Base-by-base conservation (phyloP, 768 basidiomycete species). In the Ramaria rubella region DNA sequence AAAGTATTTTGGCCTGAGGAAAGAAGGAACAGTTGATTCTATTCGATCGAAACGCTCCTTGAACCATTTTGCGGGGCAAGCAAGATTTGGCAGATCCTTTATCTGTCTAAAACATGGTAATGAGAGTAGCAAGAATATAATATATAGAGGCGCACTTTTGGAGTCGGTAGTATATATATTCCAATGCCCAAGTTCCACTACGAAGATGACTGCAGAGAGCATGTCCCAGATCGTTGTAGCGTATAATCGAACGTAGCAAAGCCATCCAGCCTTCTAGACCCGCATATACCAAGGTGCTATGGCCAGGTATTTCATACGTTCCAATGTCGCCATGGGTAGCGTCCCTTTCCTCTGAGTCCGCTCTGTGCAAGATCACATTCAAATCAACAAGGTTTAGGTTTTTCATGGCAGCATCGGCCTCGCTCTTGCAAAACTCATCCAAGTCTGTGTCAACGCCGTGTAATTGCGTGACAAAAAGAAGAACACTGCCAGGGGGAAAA, bases 191-290 rank as follows among this genome's bases (percentile, higher is more conserved):
- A 15, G 77, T 77, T 6, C 96, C 96, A 27, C 86, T 78, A 58
- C 96, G 80, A 57, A 98, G 70, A 70, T 98, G 91, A 3, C 75
- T 85, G 63, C 92, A 95, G 4, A 99, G 75, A 1, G 92, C 80
- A 68, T 98, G 94, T 0, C 96, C 96, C 3, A 98, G 78, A 67
- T 99, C 94, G 68, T 98, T 98, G 65, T 83, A 80, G 61, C 77
- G 77, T 82, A 94, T 94, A 68, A 98, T 83, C 62, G 82, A 82
- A 36, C 82, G 78, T 54, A 98, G 73, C 0, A 85, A 85, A 62
- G 86, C 81, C 93, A 99, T 97, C 93, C 94, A 99, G 1, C 96
- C 96, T 65, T 98, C 92, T 50, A 98, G 69, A 17, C 96, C 96
- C 64, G 94, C 97, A 70, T 97, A 99, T 11, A 81, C 83, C 68